Percentiles rank a stretch among this genome's conserved stretches.
Conservation (phyloP, 1,284 basidiomycete species). For the Ustilago sp. region DNA sequence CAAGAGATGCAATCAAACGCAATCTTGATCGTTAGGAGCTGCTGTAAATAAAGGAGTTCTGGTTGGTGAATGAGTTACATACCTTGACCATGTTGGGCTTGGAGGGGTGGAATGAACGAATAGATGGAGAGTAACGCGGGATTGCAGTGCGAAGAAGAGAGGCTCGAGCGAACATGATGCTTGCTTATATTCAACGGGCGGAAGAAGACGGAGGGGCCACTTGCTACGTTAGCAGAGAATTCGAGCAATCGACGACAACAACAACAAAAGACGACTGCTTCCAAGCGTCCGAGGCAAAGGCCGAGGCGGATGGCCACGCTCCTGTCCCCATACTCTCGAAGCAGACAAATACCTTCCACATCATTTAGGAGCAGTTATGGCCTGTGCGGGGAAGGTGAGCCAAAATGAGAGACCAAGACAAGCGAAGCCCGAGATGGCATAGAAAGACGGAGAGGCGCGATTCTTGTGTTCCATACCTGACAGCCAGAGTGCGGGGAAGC, state of each 20-base stretch:
- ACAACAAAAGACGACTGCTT: neutral
- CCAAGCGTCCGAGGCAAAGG: slow-evolving; percentile 25
- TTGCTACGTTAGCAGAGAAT: neutral
- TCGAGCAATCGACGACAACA: neutral
- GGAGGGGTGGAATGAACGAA: slow-evolving; percentile 40
- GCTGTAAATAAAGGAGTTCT: neutral
- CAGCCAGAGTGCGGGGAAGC: slow-evolving; percentile 36
- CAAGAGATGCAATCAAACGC: neutral
- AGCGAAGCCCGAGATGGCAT: neutral
- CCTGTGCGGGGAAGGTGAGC: slow-evolving; percentile 19
- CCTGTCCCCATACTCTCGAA: neutral
- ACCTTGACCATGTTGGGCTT: slow-evolving; percentile 57
- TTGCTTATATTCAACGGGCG: slow-evolving; percentile 19
- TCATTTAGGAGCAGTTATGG: slow-evolving; percentile 8
- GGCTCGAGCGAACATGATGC: slow-evolving; percentile 38
- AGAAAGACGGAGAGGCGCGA: neutral
- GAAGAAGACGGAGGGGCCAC: neutral
- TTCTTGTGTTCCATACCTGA: neutral
- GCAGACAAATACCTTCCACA: neutral
- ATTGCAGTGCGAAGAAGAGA: slow-evolving; percentile 26
- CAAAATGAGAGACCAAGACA: slow-evolving; percentile 10
- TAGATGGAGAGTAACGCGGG: slow-evolving; percentile 24
- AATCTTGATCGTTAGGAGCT: neutral
- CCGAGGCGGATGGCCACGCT: slow-evolving; percentile 24
- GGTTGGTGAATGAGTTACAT: neutral